Base-by-base conservation (phyloP, 176 grass and related monocot genomes). In the Zizania latifolia region DNA sequence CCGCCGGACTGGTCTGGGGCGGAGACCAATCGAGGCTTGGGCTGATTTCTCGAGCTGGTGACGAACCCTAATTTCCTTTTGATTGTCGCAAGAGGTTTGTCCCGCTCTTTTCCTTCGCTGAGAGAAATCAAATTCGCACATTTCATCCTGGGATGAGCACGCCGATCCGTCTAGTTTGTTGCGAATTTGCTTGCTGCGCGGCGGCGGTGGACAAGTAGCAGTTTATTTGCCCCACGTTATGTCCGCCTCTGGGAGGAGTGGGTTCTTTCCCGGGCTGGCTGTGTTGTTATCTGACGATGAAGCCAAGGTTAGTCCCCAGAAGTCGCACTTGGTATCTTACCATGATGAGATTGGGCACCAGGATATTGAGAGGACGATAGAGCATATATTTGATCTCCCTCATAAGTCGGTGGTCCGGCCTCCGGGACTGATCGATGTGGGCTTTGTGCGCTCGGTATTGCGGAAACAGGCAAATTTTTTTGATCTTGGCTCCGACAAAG, bases 331-430 rank as follows among this genome's bases (percentile, higher is more conserved):
- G 76, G 75, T 96, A 32, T 96, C 92, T 10, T 96, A 86, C 65
- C 86, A 88, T 21, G 92, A 89, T 36, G 86, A 91, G 50, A 96
- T 96, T 34, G 78, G 92, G 5, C 76, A 91, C 31, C 88, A 84
- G 75, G 63, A 83, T 17, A 80, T 96, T 21, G 92, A 96, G 71
- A 78, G 80, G 75, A 96, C 92, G 1, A 83, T 96, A 29, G 92
- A 96, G 59, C 83, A 96, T 51, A 84, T 96, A 65, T 86, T 96
- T 33, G 89, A 96, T 78, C 83, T 96, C 4, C 83, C 85, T 67
- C 77, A 91, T 63, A 86, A 89, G 69, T 96, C 89, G 2, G 74
- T 91, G 61, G 40, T 74, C 10, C 70, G 43, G 10, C 65, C 71
- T 71, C 35, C 13, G 62, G 70, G 75, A 17, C 50, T 19, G 37